These are phyloP conservation scores for Yamadazyma songkhlaensis DNA, from an alignment of 1,139 yeast species.

Conservation along the genomic window DNA sequence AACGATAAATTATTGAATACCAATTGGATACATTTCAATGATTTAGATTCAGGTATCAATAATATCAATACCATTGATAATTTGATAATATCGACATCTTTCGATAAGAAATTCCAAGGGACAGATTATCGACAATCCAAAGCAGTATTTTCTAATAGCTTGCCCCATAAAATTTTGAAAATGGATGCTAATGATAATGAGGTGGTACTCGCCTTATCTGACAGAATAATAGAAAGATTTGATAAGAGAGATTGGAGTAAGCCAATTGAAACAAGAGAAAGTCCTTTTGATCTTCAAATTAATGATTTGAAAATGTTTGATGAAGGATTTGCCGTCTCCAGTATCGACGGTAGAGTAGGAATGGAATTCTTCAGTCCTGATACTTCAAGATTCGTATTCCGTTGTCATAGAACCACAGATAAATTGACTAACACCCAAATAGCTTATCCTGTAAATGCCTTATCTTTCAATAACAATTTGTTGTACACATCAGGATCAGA, in stretches of 20 bases:
- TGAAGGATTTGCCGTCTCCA: slow-evolving; percentile 72
- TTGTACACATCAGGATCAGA: slow-evolving; percentile 82
- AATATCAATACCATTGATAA: slow-evolving; percentile 16
- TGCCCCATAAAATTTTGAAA: slow-evolving; percentile 49
- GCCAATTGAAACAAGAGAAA: slow-evolving; percentile 57
- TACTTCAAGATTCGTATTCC: slow-evolving; percentile 63
- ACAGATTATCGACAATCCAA: slow-evolving; percentile 16
- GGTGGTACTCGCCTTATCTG: slow-evolving; percentile 57
- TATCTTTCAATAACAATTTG: slow-evolving; percentile 52
- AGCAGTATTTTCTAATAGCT: slow-evolving; percentile 2
- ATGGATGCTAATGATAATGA: slow-evolving; percentile 54
- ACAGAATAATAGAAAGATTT: slow-evolving; percentile 54
- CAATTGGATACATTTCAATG: slow-evolving; percentile 13
- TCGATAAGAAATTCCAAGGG: slow-evolving; percentile 10
- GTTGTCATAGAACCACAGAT: slow-evolving; percentile 64
- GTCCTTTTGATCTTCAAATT: slow-evolving; percentile 74
- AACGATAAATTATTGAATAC: slow-evolving; percentile 25
- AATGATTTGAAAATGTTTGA: slow-evolving; percentile 54
- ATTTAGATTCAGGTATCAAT: slow-evolving; percentile 24
- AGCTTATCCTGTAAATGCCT: slow-evolving; percentile 75
- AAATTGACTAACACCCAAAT: slow-evolving; percentile 48
- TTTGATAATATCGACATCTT: slow-evolving; percentile 11
- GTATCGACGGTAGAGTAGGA: slow-evolving; percentile 85
- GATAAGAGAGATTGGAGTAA: slow-evolving; percentile 46
- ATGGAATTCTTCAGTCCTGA: slow-evolving; percentile 66